Evolutionary conservation across 2,329 filamentous ascomycete genomes (phyloP).

Genomic region (Apiospora marii): DNA sequence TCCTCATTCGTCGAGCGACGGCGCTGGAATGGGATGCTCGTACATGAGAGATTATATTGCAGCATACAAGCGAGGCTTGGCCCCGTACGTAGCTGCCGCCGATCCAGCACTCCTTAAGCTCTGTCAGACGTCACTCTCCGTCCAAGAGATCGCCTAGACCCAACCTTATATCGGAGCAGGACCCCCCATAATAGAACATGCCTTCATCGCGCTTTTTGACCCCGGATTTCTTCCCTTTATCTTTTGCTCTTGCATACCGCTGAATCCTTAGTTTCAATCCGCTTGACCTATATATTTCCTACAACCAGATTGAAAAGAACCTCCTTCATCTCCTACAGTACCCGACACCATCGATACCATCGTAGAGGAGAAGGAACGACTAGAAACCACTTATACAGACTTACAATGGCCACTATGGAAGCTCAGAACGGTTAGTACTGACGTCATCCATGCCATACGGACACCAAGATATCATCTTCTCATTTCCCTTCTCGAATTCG

Average conservation of each 20-base stretch:
- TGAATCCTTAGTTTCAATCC: not conserved
- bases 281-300: not conserved
- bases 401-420: constrained; percentile 17
- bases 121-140: not conserved
- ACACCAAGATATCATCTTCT: not conserved
- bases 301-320: not conserved
- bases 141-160: constrained; percentile 17
- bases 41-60: not conserved
- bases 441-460: not conserved
- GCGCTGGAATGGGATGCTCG: not conserved
- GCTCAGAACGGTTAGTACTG: constrained; percentile 9
- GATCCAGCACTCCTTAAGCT: constrained; percentile 5
- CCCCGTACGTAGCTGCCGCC: not conserved
- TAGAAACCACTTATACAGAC: not conserved
- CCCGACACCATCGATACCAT: not conserved
- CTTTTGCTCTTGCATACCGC: not conserved
- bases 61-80: constrained; percentile 6
- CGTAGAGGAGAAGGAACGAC: not conserved
- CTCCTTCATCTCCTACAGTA: not conserved
- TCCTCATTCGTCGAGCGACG: not conserved
- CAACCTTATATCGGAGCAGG: not conserved
- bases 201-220: not conserved
- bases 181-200: too few relatives aligned
- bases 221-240: constrained; percentile 11
- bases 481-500: not conserved